Conservation (phyloP, 805 yeast species). For the Grigorovia transvaalensis region DNA sequence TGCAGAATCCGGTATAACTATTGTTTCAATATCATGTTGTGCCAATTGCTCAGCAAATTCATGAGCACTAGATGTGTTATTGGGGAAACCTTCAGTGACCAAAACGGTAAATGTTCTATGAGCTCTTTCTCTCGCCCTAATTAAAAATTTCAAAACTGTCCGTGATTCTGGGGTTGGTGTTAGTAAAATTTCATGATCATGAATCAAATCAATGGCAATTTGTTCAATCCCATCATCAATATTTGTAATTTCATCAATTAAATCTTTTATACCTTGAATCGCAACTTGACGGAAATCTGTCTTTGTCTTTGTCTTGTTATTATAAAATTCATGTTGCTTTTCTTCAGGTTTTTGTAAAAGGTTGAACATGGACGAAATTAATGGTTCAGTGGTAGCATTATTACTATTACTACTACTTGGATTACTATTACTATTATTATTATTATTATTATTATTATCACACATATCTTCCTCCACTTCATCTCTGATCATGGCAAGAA, state of each 20-base stretch:
- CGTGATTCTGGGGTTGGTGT: conserved; percentile 94
- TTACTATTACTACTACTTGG: conserved; percentile 1
- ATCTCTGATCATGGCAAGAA: conserved; percentile 76
- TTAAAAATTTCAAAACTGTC: conserved; percentile 77
- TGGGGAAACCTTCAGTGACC: conserved; percentile 89
- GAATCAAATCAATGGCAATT: conserved; percentile 87
- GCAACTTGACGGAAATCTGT: conserved; percentile 72
- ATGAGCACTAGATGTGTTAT: conserved; percentile 69
- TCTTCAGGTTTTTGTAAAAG: conserved; percentile 48
- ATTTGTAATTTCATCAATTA: conserved; percentile 82
- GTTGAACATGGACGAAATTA: conserved; percentile 79
- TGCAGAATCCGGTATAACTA: conserved; percentile 85
- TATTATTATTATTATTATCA: conserved; percentile 4
- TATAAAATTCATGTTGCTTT: conserved; percentile 8
- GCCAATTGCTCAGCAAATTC: conserved; percentile 70
- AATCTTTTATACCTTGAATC: conserved; percentile 84
- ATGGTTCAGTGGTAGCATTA: conserved; percentile 33
- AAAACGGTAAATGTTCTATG: conserved; percentile 87
- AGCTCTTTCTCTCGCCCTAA: conserved; percentile 60
- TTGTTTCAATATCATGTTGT: conserved; percentile 78
- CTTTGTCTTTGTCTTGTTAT: conserved; percentile 15
- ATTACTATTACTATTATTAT: conserved; percentile 2
- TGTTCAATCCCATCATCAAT: conserved; percentile 85
- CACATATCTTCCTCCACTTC: conserved; percentile 51
- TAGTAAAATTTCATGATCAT: conserved; percentile 70